Base-by-base conservation (phyloP, 208 protist species). In the Crithidia thermophila region DNA sequence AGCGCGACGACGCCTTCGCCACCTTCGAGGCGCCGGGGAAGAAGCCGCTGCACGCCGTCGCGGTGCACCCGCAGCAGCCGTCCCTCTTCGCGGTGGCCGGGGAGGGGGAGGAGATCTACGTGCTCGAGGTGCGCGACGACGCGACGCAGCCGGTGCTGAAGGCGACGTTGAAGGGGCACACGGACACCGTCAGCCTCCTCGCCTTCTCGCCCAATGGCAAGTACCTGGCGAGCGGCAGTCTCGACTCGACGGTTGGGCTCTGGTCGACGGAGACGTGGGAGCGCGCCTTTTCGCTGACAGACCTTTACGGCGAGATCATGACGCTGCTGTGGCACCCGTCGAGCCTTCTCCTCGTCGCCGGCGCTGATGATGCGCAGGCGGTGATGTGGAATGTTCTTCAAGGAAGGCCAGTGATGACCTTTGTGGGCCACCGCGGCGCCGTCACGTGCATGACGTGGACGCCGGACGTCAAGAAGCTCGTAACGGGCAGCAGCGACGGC, bases 361-460 rank as follows among this genome's bases (percentile, higher is more conserved):
- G 96, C 23, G 88, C 85, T 21, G 81, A 90, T 39, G 97, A 98
- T 64, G 85, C 85, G 45, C 96, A 97, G 65, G 77, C 84, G 13
- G 98, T 89, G 40, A 97, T 99, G 95, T 99, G 96, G 95, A 98
- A 95, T 57, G 81, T 89, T 3, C 36, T 71, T 1, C 94, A 93
- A 55, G 94, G 94, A 13, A 81, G 85, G 11, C 73, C 93, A n/a
- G 77, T 97, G 49, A 90, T 95, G 72, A 93, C 94, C 63, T 98
- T 98, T 72, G 81, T 81, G 5, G 98, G 95, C 16, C 98, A 99
- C 62, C 69, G 79, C 31, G 91, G 79, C 11, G 53, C 85, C 34
- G 81, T 98, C 4, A 94, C 87, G 8, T 93, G 80, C 79, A 88
- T 82, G 25, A 62, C 27, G 37, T 98, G 97, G 84, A 85, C 94